Evolutionary conservation across 2,329 filamentous ascomycete species (phyloP).

Genomic region (Aspergillus bombycis): DNA sequence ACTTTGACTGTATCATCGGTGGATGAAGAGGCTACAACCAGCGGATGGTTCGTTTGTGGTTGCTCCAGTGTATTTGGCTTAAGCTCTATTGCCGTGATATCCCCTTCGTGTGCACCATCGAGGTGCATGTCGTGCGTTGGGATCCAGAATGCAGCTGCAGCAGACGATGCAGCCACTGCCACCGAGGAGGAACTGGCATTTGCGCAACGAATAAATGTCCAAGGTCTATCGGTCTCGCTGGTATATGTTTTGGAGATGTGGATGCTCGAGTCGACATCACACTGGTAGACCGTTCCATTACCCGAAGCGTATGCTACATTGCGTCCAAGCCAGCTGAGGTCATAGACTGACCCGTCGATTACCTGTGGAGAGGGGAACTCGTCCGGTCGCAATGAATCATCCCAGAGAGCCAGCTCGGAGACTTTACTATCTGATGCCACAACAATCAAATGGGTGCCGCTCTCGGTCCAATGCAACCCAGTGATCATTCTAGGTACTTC

Average conservation of each 20-base stretch:
- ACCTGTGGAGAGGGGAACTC: conserved; percentile 40
- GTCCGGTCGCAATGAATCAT: conserved; percentile 41
- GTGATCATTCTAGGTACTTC: conserved; percentile 49
- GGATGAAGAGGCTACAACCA: conserved; percentile 49
- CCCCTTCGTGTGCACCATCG: conserved; percentile 43
- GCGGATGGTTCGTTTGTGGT: conserved; percentile 24
- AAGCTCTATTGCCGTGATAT: conserved; percentile 49
- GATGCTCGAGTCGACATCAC: conserved; percentile 42
- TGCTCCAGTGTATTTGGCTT: conserved; percentile 32
- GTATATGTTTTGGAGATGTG: conserved; percentile 41
- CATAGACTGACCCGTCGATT: conserved; percentile 45
- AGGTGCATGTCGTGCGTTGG: conserved; percentile 48
- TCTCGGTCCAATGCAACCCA: conserved; percentile 46
- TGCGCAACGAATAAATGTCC: conserved; percentile 46
- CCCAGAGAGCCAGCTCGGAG: conserved; percentile 50
- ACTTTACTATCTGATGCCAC: conserved; percentile 47
- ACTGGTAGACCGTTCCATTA: conserved; percentile 44
- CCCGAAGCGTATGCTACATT: conserved; percentile 45
- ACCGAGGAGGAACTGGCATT: conserved; percentile 33
- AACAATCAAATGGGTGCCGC: conserved; percentile 44
- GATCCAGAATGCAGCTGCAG: conserved; percentile 46
- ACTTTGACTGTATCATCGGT: conserved; percentile 50
- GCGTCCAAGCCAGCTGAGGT: conserved; percentile 46
- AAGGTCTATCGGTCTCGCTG: conserved; percentile 34
- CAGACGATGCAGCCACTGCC: conserved; percentile 44